Base-by-base conservation (phyloP, 305 asterid species). In the Fraxinus floribunda region DNA sequence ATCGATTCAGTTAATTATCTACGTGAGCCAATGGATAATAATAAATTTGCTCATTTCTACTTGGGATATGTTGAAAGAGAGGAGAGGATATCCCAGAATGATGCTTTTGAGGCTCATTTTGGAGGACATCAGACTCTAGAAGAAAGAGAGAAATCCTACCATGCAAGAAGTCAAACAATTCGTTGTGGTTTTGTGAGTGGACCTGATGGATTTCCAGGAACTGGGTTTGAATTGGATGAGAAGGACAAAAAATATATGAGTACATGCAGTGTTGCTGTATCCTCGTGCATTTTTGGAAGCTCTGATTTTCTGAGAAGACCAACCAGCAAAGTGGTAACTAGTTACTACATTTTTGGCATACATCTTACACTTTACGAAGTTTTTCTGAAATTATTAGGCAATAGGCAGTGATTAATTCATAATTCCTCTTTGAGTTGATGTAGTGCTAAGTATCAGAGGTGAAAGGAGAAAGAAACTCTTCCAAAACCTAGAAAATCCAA, bases 201-300 rank as follows among this genome's bases (percentile, higher is more conserved):
- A 71, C 86, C 89, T 68, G 89, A 86, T 75, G 93, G 91, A 83
- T 85, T 82, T 78, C 88, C 90, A 55, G 85, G 91, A 90, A 87
- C 92, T 85, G 99, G 98, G 79, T 95, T 91, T 90, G 97, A 94
- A 88, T 86, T 95, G 88, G 88, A 85, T 26, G 94, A 91, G 87
- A 85, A 86, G 86, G 99, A 94, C 86, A 92, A 87, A 79, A 86
- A 79, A 84, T 91, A 88, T 83, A 92, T 87, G 99, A 90, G 79
- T 82, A 86, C 84, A 36, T 95, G 99, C 83, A 85, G 78, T 79
- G 88, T 95, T 83, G 94, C 81, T 49, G 98, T 95, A 73, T 91
- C 99, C 62, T 95, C 99, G 3, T 95, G 99, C 91, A 94, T 93
- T 82, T 95, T 94, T 86, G 99, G 99, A 77, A 95, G 90, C 93